Evolutionary conservation across 768 basidiomycete genomes (phyloP).

Genomic region (Agrocybe pediades): DNA sequence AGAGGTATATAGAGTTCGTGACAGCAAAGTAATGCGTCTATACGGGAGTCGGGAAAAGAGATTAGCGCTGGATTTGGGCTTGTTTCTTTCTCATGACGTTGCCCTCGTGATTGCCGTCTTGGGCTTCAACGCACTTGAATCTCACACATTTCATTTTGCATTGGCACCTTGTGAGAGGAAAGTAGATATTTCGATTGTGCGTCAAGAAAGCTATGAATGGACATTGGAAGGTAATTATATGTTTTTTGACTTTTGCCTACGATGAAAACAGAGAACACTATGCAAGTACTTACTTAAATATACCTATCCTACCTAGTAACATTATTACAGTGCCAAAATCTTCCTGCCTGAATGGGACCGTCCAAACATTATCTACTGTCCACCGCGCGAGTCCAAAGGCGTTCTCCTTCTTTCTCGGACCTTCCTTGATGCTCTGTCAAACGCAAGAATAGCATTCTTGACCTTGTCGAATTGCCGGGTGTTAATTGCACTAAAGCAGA

Average conservation of each 20-base stretch:
- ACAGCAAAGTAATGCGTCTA: conserved; percentile 11
- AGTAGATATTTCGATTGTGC: neutral
- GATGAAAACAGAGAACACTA: neutral
- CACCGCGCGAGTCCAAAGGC: conserved; percentile 6
- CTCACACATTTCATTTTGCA: neutral
- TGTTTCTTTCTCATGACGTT: conserved; percentile 7
- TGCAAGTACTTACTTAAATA: neutral
- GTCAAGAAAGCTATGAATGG: neutral
- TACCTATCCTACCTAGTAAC: neutral
- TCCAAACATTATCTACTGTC: neutral
- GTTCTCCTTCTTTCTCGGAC: conserved; percentile 63
- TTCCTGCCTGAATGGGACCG: too few species aligned
- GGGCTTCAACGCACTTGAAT: neutral
- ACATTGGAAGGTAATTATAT: neutral
- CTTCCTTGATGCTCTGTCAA: conserved; percentile 77
- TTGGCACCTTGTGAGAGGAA: neutral
- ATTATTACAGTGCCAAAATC: neutral
- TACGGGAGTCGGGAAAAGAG: neutral
- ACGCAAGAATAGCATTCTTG: conserved; percentile 71
- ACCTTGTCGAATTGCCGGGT: conserved; percentile 74
- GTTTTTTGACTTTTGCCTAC: neutral
- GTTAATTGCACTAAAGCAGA: conserved; percentile 57
- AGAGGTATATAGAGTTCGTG: conserved; percentile 9
- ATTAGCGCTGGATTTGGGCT: conserved; percentile 5
- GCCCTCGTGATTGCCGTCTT: too few species aligned